phyloP scores from a whole-genome alignment of 2,329 filamentous ascomycete species.

The Exophiala dermatitidis region DNA sequence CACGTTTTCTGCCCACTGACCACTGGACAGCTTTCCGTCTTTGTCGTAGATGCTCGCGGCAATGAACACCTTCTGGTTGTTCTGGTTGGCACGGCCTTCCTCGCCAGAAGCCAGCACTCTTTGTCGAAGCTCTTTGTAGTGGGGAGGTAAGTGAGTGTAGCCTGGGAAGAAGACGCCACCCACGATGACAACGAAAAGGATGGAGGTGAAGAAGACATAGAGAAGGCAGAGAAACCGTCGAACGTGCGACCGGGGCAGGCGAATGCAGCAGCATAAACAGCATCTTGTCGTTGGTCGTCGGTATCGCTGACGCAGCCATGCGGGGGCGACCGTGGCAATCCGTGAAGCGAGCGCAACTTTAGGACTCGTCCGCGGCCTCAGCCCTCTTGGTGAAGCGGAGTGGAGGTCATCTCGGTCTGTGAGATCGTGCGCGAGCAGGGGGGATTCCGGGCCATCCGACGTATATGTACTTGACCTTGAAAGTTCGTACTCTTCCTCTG shows the following conservation, averaged over 20 bases:
- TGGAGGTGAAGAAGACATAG: slow-evolving; percentile 18
- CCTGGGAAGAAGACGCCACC: slow-evolving; percentile 48
- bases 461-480: slow-evolving; percentile 13
- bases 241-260: slow-evolving; percentile 14
- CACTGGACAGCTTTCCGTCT: slow-evolving; percentile 52
- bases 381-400: slow-evolving; percentile 11
- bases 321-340: slow-evolving; percentile 10
- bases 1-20: slow-evolving; percentile 57
- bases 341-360: slow-evolving; percentile 9
- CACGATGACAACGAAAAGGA: slow-evolving; percentile 36
- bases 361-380: neutral
- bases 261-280: slow-evolving; percentile 6
- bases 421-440: slow-evolving; percentile 4
- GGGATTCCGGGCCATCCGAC: slow-evolving; percentile 12
- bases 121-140: slow-evolving; percentile 41
- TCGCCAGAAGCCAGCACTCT: slow-evolving; percentile 30
- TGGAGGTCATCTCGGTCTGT: slow-evolving; percentile 13
- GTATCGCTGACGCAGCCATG: slow-evolving; percentile 18
- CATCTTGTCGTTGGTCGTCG: slow-evolving; percentile 9
- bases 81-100: slow-evolving; percentile 44
- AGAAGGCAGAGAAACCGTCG: slow-evolving; percentile 20
- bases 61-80: slow-evolving; percentile 64
- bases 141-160: slow-evolving; percentile 48
- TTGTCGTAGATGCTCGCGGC: slow-evolving; percentile 63
- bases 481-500: slow-evolving; percentile 18